phyloP scores from a whole-genome alignment of 2,329 filamentous ascomycete species.

The Neopestalotiopsis rosae region DNA sequence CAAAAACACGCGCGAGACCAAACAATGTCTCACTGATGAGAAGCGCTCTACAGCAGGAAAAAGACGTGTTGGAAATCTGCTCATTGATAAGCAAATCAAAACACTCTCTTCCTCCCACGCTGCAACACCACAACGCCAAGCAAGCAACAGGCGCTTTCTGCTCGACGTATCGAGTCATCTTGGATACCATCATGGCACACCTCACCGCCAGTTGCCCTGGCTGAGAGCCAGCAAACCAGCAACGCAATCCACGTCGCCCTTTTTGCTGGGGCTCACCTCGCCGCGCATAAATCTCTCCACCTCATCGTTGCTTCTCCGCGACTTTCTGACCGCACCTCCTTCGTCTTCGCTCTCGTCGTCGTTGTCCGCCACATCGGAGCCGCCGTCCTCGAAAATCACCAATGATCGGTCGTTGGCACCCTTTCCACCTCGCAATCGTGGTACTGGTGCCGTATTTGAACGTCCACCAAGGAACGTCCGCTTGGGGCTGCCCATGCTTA shows the following conservation, averaged over 20 bases:
- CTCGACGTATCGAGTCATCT: not conserved
- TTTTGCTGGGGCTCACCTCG: conserved; percentile 71
- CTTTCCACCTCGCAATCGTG: conserved; percentile 31
- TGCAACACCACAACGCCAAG: not conserved
- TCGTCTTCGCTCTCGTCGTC: conserved; percentile 8
- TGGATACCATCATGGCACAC: not conserved
- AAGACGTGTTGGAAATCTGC: too few relatives aligned
- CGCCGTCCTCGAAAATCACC: conserved; percentile 60
- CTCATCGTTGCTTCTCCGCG: conserved; percentile 56
- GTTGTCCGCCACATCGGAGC: conserved; percentile 26
- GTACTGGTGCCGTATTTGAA: conserved; percentile 47
- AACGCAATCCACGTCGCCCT: conserved; percentile 84
- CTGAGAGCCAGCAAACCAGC: conserved; percentile 88
- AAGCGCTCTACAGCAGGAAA: too few relatives aligned
- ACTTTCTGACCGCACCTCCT: conserved; percentile 5
- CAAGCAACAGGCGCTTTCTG: not conserved
- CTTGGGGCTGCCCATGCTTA: conserved; percentile 33
- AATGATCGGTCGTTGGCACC: conserved; percentile 33
- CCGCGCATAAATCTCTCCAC: conserved; percentile 76
- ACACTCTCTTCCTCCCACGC: not conserved
- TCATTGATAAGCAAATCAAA: too few relatives aligned
- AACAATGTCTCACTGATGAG: not conserved
- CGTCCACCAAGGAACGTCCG: conserved; percentile 35
- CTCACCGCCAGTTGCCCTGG: conserved; percentile 85
- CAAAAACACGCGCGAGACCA: not conserved